Evolutionary conservation across 225 moss, liverwort and hornwort genomes (phyloP).

Genomic region (Rhytidiadelphus loreus): DNA sequence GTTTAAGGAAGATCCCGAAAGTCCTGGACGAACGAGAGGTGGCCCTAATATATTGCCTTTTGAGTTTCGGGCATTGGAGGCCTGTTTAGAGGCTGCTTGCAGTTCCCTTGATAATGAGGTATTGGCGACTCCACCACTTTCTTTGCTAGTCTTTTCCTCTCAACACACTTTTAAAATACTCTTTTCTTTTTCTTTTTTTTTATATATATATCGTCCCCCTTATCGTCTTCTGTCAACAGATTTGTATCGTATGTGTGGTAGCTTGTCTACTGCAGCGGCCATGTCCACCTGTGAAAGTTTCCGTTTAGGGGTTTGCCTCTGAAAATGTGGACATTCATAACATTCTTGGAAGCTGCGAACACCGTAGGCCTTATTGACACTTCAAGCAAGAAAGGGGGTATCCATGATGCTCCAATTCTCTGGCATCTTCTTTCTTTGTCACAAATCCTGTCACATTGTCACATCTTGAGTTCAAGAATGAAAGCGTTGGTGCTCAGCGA

Average conservation of each 20-base stretch:
- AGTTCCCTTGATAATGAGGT: slow-evolving; percentile 91
- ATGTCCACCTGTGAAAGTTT: not conserved
- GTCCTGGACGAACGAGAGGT: slow-evolving; percentile 63
- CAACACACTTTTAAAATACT: not conserved
- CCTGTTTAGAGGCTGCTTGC: slow-evolving; percentile 96
- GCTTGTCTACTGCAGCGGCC: not conserved
- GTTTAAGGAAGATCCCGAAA: slow-evolving; percentile 50
- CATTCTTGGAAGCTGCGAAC: not conserved
- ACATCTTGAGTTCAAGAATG: not conserved
- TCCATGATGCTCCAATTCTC: not conserved
- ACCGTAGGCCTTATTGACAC: not conserved
- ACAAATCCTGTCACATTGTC: not conserved
- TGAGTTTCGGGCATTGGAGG: slow-evolving; percentile 96
- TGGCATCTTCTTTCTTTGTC: not conserved
- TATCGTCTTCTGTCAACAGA: not conserved
- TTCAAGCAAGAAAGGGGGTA: no score
- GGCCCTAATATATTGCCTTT: slow-evolving; percentile 93
- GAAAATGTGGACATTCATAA: not conserved
- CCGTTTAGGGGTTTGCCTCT: not conserved
- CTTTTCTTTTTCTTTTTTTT: not conserved
- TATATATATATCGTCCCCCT: not conserved
- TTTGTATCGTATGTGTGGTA: not conserved
- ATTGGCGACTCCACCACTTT: not conserved
- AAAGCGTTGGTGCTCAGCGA: not conserved
- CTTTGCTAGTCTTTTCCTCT: not conserved